phyloP scores from a whole-genome alignment of 331 rosid species.

The Malus hybrid region DNA sequence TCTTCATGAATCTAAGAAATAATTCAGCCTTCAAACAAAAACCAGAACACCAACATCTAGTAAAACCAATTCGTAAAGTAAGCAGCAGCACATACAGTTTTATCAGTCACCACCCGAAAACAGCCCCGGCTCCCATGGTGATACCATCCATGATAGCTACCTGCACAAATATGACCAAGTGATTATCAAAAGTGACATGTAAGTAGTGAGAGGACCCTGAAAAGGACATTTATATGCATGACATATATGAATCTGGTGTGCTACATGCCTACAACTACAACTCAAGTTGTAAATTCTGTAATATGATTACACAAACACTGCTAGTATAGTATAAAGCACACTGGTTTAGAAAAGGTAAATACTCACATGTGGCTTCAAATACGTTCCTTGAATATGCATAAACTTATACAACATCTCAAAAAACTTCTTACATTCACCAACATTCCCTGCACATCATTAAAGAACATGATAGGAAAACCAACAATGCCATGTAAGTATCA shows the following conservation, averaged over 20 bases:
- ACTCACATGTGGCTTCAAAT: constrained; percentile 92
- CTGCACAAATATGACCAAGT: constrained; percentile 32
- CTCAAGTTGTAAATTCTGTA: no score
- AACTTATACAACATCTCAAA: constrained; percentile 66
- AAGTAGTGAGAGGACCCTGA: not conserved
- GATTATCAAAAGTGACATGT: constrained; percentile 2
- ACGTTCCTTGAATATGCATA: constrained; percentile 88
- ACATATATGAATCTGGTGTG: not conserved
- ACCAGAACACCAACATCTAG: not conserved
- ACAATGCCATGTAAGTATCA: not conserved
- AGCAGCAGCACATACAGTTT: constrained; percentile 56
- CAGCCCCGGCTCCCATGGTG: constrained; percentile 92
- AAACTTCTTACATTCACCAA: constrained; percentile 62
- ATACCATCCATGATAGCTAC: constrained; percentile 84
- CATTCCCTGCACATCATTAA: constrained; percentile 48
- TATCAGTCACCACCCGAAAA: constrained; percentile 80
- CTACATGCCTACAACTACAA: no score
- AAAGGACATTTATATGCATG: not conserved
- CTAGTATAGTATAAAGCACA: not conserved
- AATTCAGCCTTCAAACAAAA: not conserved
- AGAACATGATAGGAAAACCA: constrained; percentile 8
- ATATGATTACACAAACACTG: not conserved
- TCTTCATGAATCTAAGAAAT: no score
- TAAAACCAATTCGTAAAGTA: not conserved
- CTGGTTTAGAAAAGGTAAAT: not conserved